These are phyloP conservation scores for Ustilago shanxiensis DNA, from an alignment of 1,284 basidiomycete species.

Conservation along the genomic window DNA sequence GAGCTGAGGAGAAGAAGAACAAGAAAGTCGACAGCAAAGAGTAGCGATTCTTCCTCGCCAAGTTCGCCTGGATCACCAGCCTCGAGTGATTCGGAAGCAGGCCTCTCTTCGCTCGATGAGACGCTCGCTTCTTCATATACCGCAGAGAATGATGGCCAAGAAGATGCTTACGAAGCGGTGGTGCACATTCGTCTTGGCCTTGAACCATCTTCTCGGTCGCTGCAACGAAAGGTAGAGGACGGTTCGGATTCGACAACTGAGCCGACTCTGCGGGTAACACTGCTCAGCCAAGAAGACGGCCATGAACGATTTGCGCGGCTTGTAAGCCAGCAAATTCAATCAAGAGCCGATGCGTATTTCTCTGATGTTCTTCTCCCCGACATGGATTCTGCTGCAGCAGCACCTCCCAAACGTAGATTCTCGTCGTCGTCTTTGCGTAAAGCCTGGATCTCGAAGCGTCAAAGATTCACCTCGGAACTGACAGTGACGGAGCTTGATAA, in stretches of 20 bases:
- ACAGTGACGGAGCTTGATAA: constrained; percentile 17
- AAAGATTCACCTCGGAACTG: constrained; percentile 3
- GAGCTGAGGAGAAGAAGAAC: constrained; percentile 18
- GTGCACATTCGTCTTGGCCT: constrained; percentile 21
- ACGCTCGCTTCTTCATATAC: constrained; percentile 51
- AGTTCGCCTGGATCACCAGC: constrained; percentile 17
- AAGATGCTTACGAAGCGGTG: neutral
- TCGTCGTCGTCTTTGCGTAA: constrained; percentile 29
- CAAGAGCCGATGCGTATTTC: constrained; percentile 7
- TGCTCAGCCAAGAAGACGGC: constrained; percentile 24
- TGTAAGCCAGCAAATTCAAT: constrained; percentile 6
- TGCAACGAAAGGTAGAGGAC: no score
- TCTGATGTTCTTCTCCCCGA: constrained; percentile 9
- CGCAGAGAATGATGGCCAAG: constrained; percentile 15
- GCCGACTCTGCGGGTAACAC: constrained; percentile 14
- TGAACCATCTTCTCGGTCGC: neutral
- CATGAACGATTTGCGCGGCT: constrained; percentile 11
- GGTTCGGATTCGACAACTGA: no score
- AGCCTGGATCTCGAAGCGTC: constrained; percentile 24
- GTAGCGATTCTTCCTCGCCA: constrained; percentile 10
- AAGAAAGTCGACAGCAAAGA: neutral
- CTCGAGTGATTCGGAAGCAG: constrained; percentile 44
- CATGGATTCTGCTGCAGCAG: constrained; percentile 5
- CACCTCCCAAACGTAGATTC: constrained; percentile 6
- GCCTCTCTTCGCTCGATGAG: constrained; percentile 30